Evolutionary conservation across 2,329 filamentous ascomycete species (phyloP), one percentile per base, ranked within the genome.

Genomic region (Aspergillus versicolor): DNA sequence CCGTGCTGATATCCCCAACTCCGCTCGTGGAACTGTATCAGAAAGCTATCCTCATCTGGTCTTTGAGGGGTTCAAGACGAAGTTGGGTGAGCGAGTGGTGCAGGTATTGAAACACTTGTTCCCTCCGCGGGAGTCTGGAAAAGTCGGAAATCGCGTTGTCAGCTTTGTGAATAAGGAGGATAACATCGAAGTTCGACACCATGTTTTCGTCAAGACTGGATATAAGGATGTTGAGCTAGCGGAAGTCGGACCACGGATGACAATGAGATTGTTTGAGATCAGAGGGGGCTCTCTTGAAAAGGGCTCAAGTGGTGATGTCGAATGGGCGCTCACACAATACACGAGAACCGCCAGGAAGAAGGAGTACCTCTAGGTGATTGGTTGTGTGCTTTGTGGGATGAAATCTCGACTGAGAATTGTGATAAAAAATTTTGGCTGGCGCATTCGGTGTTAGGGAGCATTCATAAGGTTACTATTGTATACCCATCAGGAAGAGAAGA

Each of bases 281-380:
- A 84, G 92, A 46, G 88, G 88, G 52, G 93, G 94, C 15, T 96
- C 93, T 4, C 79, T 97, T 59, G 94, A 97, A 71, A 96, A 79
- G 61, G 74, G 92, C 69, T 95, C 95, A 74, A 90, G 95, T 64
- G 93, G 93, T 4, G 94, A 99, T 75, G 87, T 95, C 4, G 94
- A 99, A 77, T 99, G 94, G 94, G 89, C 94, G 62, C 81, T 99
- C 62, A 95, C 91, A 60, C 93, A 97, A 71, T 99, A 96, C 75
- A 99, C 93, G 8, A 83, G 94, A 65, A 97, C 93, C 13, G 88
- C 89, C 67, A 87, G 87, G 77, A 97, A 97, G 85, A 97, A 97
- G 86, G 91, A 96, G 70, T 96, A 96, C 71, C 82, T 97, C 54
- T 97, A 63, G 73, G 37, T 52, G 37, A 55, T 45, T 62, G 61